Conservation (phyloP, 129 eudicot species). For the Scalesia atractyloides region DNA sequence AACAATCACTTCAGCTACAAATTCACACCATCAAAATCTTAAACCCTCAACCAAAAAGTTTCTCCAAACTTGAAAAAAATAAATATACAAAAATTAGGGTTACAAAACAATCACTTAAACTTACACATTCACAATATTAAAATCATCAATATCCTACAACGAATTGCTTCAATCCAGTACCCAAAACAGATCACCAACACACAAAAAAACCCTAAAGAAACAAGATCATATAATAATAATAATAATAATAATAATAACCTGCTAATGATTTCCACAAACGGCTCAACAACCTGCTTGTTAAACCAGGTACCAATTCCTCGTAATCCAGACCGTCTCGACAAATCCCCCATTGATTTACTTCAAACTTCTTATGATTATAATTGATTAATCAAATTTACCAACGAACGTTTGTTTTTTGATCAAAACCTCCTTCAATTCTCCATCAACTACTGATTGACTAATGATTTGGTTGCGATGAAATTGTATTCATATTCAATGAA, state of each 20-base stretch:
- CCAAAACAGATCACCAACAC: background rate
- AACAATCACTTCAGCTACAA: slow-evolving; percentile 6
- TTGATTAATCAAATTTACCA: background rate
- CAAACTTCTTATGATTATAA: slow-evolving; percentile 10
- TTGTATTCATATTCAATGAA: slow-evolving; percentile 13
- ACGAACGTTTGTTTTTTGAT: background rate
- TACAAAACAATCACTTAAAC: no score
- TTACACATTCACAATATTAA: background rate
- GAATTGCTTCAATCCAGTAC: background rate
- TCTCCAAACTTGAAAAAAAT: no score
- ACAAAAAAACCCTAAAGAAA: background rate
- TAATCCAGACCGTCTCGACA: slow-evolving; percentile 41
- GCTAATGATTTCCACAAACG: slow-evolving; percentile 74
- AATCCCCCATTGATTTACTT: slow-evolving; percentile 35
- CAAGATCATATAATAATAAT: no score
- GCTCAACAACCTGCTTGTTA: slow-evolving; percentile 57
- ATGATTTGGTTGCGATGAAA: slow-evolving; percentile 12
- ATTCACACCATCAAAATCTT: background rate
- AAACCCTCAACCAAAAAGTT: background rate
- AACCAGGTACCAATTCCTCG: slow-evolving; percentile 60
- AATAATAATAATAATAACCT: slow-evolving; percentile 42
- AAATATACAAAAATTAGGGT: no score
- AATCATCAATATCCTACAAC: background rate
- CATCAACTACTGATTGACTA: slow-evolving; percentile 21
- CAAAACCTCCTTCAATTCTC: background rate